Evolutionary conservation across 2,329 filamentous ascomycete genomes (phyloP).

Genomic region (Ophiostoma angusticollis): DNA sequence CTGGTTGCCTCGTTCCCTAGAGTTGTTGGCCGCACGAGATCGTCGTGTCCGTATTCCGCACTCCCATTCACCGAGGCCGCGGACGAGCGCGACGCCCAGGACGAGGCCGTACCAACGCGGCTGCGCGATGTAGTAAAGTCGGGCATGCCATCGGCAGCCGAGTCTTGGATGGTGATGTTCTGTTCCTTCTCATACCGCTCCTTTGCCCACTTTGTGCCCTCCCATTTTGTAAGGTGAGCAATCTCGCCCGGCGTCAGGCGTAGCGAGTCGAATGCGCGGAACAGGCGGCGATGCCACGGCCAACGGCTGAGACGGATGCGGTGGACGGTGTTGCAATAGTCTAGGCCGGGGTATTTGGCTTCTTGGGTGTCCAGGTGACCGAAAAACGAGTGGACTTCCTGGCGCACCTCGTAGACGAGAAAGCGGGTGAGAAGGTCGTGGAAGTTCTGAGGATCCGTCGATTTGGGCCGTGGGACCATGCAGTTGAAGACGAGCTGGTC

Average conservation of each 20-base stretch:
- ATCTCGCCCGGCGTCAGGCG: slow-evolving; percentile 59
- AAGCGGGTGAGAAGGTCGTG: slow-evolving; percentile 54
- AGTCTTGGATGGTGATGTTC: slow-evolving; percentile 55
- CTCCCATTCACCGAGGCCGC: too few species aligned
- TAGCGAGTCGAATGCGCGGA: slow-evolving; percentile 60
- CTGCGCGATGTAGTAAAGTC: too few species aligned
- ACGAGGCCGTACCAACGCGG: too few species aligned
- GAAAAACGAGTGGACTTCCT: slow-evolving; percentile 67
- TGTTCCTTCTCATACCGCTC: slow-evolving; percentile 69
- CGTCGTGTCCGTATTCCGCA: background rate
- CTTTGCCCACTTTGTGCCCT: slow-evolving; percentile 72
- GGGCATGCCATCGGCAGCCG: slow-evolving; percentile 54
- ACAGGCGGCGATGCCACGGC: slow-evolving; percentile 63
- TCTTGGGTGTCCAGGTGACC: slow-evolving; percentile 67
- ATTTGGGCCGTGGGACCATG: slow-evolving; percentile 57
- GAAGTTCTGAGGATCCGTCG: slow-evolving; percentile 59
- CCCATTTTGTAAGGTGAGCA: slow-evolving; percentile 62
- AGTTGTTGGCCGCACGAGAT: too few species aligned
- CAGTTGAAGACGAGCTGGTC: slow-evolving; percentile 61
- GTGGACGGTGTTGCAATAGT: slow-evolving; percentile 62
- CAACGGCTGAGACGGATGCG: slow-evolving; percentile 66
- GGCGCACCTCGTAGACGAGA: slow-evolving; percentile 64
- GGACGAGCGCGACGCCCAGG: too few species aligned
- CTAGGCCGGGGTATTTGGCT: slow-evolving; percentile 69
- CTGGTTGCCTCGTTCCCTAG: background rate